Conservation (phyloP, 1,284 basidiomycete species). For the Apiotrichum laibachii region DNA sequence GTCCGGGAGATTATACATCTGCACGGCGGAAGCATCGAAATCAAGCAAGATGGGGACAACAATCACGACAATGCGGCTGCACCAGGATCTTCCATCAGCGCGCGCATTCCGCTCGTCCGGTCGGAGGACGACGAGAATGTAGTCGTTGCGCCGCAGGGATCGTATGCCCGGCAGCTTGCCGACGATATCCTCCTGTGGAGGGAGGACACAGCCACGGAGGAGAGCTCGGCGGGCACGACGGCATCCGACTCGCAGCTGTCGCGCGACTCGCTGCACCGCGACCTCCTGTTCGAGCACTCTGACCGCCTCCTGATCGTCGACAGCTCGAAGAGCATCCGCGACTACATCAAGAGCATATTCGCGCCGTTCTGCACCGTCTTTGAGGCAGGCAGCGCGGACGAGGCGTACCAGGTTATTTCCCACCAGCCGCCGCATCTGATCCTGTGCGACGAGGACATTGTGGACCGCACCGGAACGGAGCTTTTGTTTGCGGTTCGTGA, state of each 20-base stretch:
- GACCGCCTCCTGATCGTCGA: conserved; percentile 34
- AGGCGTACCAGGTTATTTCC: conserved; percentile 38
- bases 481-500: conserved; percentile 15
- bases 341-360: conserved; percentile 33
- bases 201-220: background rate
- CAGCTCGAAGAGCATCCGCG: conserved; percentile 32
- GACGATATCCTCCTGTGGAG: background rate
- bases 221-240: background rate
- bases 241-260: background rate
- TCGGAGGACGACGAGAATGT: background rate
- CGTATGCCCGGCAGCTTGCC: conserved; percentile 19
- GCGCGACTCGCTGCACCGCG: background rate
- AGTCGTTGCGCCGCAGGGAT: conserved; percentile 12
- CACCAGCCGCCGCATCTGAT: conserved; percentile 25
- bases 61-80: no score
- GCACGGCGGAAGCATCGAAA: conserved; percentile 50
- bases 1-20: conserved; percentile 50
- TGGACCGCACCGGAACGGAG: conserved; percentile 23
- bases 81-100: conserved; percentile 2
- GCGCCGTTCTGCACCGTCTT: conserved; percentile 39
- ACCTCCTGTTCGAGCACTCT: conserved; percentile 26
- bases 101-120: conserved; percentile 17
- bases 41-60: conserved; percentile 12
- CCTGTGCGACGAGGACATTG: conserved; percentile 39
- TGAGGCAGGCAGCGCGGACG: conserved; percentile 39